Conservation (phyloP, 2,329 filamentous ascomycete species). For the Trematosphaeria pertusa region DNA sequence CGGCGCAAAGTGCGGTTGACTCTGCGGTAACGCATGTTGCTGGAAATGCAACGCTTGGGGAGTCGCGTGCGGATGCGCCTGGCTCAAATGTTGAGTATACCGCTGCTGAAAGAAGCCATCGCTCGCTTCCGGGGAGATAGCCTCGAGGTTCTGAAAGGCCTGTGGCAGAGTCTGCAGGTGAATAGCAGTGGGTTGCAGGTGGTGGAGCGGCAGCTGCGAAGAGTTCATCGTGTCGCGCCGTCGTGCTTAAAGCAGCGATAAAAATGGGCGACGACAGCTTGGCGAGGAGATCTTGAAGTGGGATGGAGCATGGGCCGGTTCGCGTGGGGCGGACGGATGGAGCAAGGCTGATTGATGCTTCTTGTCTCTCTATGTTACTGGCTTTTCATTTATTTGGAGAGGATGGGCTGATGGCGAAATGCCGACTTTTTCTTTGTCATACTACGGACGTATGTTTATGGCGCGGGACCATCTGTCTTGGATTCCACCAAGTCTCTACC, state of each 20-base stretch:
- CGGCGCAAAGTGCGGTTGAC: slow-evolving; percentile 27
- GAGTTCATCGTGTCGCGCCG: slow-evolving; percentile 14
- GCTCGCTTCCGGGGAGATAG: slow-evolving; percentile 38
- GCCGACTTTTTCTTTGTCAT: slow-evolving; percentile 2
- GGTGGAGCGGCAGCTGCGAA: slow-evolving; percentile 18
- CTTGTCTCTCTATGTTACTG: too few species aligned
- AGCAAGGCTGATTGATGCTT: too few species aligned
- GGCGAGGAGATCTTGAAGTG: background rate
- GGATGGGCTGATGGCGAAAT: background rate
- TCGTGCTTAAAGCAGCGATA: slow-evolving; percentile 17
- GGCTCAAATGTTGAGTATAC: slow-evolving; percentile 15
- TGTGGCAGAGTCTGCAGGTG: slow-evolving; percentile 42
- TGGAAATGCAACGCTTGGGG: slow-evolving; percentile 46
- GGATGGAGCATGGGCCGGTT: slow-evolving; percentile 1
- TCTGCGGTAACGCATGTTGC: slow-evolving; percentile 34
- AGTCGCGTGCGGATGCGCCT: slow-evolving; percentile 20
- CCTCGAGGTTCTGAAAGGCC: slow-evolving; percentile 50
- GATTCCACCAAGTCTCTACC: background rate
- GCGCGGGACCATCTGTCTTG: background rate
- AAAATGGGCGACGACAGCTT: slow-evolving; percentile 10
- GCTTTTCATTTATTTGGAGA: too few species aligned
- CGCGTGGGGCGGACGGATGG: too few species aligned
- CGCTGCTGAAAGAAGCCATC: slow-evolving; percentile 32
- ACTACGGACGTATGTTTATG: background rate
- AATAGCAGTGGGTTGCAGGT: slow-evolving; percentile 15